Evolutionary conservation across 2,329 filamentous ascomycete genomes (phyloP), one percentile per base, ranked within the genome.

Genomic region (Exophiala spinifera): DNA sequence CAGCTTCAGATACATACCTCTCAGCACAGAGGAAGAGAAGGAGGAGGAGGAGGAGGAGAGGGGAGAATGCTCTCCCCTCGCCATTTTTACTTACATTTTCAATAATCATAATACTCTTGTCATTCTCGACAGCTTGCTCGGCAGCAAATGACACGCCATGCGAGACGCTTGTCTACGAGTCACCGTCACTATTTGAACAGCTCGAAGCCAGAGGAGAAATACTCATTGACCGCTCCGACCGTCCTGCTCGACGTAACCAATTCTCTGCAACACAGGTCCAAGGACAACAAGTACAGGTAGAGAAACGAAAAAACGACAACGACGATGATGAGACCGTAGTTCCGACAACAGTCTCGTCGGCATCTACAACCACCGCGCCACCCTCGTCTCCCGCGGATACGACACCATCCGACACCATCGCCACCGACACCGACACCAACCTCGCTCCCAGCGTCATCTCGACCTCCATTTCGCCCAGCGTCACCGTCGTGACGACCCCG

Each of bases 401-500:
- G 4, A 20, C 44, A 13, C 25, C 51, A 2, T 20, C 49, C 34
- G 28, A 31, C 28, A 31, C 28, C 28, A 55, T 21, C 58, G 55
- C 62, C 48, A 53, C 57, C 40, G 50, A 57, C 52, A 50, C 51
- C 49, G 42, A 53, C 47, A 56, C 53, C 13, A 13, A 53, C n/a
- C 19, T 46, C 7, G 46, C 54, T n/a, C 46, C 54, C 19, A 21
- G 53, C 11, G 44, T 28, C 53, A 52, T 63, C 28, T 56, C 57
- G 44, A 53, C 56, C 40, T 44, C 50, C 49, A 50, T 56, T 43
- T 56, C 45, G 25, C 46, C 55, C 15, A 52, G 53, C 10, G 47
- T 55, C 8, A 62, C 53, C 1, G 56, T 59, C 7, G 53, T 62
- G 21, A 57, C 57, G 15, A 62, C 53, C 48, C 72, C 78, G 4